phyloP scores from a whole-genome alignment of 2,329 filamentous ascomycete species.

The Escovopsis weberi region DNA sequence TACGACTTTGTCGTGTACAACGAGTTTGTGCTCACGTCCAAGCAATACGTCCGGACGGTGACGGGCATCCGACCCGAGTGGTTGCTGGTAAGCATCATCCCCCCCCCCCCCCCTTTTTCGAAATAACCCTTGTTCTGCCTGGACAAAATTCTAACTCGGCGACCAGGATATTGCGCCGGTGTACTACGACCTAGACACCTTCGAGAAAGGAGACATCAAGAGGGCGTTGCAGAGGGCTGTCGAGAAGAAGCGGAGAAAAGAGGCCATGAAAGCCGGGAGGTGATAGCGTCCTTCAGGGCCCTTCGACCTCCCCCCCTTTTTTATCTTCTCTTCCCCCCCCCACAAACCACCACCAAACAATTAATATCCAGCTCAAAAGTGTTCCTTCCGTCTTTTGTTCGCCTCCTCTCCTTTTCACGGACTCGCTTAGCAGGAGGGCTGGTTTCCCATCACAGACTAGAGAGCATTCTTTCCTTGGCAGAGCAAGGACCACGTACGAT shows the following conservation, averaged over 20 bases:
- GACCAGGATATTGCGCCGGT: slow-evolving; percentile 74
- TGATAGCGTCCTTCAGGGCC: slow-evolving; percentile 10
- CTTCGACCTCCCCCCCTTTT: background rate
- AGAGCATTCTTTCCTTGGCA: no score
- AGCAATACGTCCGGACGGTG: slow-evolving; percentile 94
- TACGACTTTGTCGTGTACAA: slow-evolving; percentile 97
- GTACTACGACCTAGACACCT: slow-evolving; percentile 78
- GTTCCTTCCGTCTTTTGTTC: no score
- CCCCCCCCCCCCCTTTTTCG: background rate
- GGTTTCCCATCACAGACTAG: no score
- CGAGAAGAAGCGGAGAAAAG: slow-evolving; percentile 46
- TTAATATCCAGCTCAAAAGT: no score
- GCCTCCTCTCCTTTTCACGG: no score
- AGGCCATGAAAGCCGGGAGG: slow-evolving; percentile 37
- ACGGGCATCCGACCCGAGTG: slow-evolving; percentile 88
- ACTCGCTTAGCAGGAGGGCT: no score
- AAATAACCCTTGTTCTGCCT: no score
- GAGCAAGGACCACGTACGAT: no score
- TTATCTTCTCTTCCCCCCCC: background rate
- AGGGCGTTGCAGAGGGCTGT: slow-evolving; percentile 42
- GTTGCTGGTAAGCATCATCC: slow-evolving; percentile 55
- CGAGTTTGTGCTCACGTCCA: slow-evolving; percentile 93
- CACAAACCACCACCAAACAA: background rate
- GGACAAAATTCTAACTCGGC: background rate
- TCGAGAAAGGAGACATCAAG: slow-evolving; percentile 78